Conservation (phyloP, 805 yeast species). For the Candida parachauliodes region DNA sequence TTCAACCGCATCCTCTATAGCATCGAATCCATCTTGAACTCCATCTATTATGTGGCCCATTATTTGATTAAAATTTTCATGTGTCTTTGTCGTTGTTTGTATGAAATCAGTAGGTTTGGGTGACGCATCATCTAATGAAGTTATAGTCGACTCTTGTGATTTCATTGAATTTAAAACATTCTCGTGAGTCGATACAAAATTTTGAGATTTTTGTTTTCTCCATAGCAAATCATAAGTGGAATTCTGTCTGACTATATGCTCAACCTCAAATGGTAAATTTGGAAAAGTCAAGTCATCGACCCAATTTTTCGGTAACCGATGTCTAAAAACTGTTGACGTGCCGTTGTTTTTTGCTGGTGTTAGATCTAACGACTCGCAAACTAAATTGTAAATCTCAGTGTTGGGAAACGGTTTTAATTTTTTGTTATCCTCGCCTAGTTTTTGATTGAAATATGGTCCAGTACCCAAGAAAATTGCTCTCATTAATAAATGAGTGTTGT, state of each 20-base stretch:
- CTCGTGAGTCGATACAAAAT: constrained; percentile 14
- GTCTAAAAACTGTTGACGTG: constrained; percentile 33
- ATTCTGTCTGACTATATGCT: constrained; percentile 36
- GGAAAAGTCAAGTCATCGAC: constrained; percentile 47
- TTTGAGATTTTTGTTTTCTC: constrained; percentile 17
- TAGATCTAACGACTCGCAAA: constrained; percentile 60
- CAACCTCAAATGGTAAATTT: constrained; percentile 43
- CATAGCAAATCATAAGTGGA: constrained; percentile 52
- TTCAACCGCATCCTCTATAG: constrained; percentile 15
- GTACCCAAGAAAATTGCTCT: constrained; percentile 73
- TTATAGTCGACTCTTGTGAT: constrained; percentile 20
- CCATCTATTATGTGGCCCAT: constrained; percentile 15
- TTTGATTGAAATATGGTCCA: constrained; percentile 70
- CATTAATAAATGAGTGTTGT: constrained; percentile 75
- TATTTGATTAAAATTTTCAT: constrained; percentile 6
- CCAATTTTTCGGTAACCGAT: constrained; percentile 42
- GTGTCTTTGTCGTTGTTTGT: constrained; percentile 1
- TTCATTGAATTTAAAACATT: constrained; percentile 22
- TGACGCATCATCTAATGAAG: constrained; percentile 12
- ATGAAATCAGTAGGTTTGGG: constrained; percentile 28
- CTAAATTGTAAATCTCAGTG: constrained; percentile 65
- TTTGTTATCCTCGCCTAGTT: constrained; percentile 18
- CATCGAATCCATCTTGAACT: constrained; percentile 16
- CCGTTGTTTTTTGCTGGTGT: constrained; percentile 63
- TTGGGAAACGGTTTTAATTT: constrained; percentile 65